Evolutionary conservation across 768 basidiomycete species (phyloP).

Genomic region (Auriscalpium vulgare): DNA sequence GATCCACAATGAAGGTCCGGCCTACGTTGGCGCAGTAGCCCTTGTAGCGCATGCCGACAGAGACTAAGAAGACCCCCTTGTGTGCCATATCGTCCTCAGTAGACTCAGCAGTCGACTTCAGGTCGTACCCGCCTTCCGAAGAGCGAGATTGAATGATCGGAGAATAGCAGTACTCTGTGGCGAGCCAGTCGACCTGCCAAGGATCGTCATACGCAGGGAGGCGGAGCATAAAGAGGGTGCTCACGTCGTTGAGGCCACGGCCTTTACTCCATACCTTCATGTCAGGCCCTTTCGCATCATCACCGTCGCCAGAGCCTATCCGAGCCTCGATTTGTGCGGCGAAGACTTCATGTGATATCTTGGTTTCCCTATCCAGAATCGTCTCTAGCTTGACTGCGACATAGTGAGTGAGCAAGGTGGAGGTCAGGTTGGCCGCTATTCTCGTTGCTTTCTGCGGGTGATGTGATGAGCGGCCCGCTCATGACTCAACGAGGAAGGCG

Average conservation of each 20-base stretch:
- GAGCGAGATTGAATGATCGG: conserved; percentile 95
- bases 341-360: conserved; percentile 83
- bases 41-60: conserved; percentile 86
- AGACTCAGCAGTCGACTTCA: conserved; percentile 81
- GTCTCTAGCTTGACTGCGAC: conserved; percentile 83
- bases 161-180: conserved; percentile 88
- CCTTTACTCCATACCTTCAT: conserved; percentile 87
- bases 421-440: conserved; percentile 70
- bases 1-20: conserved; percentile 92
- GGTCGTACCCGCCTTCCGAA: conserved; percentile 76
- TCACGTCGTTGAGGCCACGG: conserved; percentile 63
- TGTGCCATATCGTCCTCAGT: conserved; percentile 75
- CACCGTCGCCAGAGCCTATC: conserved; percentile 78
- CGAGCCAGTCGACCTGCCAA: conserved; percentile 76
- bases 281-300: conserved; percentile 74
- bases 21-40: conserved; percentile 91
- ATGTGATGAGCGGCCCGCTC: conserved; percentile 6
- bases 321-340: conserved; percentile 81
- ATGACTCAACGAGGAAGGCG: conserved; percentile 21
- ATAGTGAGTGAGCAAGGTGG: conserved; percentile 78
- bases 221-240: conserved; percentile 21
- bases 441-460: conserved; percentile 63
- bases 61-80: conserved; percentile 82
- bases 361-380: conserved; percentile 87
- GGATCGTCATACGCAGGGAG: conserved; percentile 4